Evolutionary conservation across 2,329 filamentous ascomycete species (phyloP).

Genomic region (Stachybotrys echinatus): DNA sequence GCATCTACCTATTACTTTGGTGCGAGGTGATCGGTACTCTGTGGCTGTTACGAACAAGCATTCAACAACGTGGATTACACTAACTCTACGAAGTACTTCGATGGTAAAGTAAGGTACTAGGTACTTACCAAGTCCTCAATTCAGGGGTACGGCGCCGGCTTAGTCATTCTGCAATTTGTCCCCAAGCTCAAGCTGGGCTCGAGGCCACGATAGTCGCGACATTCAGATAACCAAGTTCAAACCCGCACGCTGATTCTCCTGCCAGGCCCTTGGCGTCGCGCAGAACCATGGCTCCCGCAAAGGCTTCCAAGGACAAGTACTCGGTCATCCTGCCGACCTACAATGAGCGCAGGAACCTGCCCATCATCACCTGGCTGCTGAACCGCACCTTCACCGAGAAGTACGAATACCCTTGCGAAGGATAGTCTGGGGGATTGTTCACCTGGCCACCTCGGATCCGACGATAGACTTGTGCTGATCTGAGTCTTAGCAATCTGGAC

Average conservation of each 20-base stretch:
- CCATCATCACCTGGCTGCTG: conserved; percentile 91
- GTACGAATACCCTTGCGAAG: conserved; percentile 47
- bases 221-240: not conserved
- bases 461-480: not conserved
- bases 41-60: too few relatives aligned
- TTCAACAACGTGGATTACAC: too few relatives aligned
- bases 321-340: conserved; percentile 97
- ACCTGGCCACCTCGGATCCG: not conserved
- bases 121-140: too few relatives aligned
- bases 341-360: conserved; percentile 96
- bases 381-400: conserved; percentile 86
- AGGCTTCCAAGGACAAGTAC: conserved; percentile 65
- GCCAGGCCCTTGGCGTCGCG: not conserved
- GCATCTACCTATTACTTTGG: too few relatives aligned
- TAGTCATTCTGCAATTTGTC: not conserved
- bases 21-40: too few relatives aligned
- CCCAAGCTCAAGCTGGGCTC: not conserved
- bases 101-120: too few relatives aligned
- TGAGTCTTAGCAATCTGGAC: conserved; percentile 66
- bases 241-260: not conserved
- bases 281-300: conserved; percentile 40
- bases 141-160: not conserved
- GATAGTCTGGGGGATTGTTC: not conserved
- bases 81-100: too few relatives aligned
- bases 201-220: conserved; percentile 10